Evolutionary conservation across 257 asterid genomes (phyloP), one percentile per base, ranked within the genome.

Genomic region (Nicotiana benthamiana): DNA sequence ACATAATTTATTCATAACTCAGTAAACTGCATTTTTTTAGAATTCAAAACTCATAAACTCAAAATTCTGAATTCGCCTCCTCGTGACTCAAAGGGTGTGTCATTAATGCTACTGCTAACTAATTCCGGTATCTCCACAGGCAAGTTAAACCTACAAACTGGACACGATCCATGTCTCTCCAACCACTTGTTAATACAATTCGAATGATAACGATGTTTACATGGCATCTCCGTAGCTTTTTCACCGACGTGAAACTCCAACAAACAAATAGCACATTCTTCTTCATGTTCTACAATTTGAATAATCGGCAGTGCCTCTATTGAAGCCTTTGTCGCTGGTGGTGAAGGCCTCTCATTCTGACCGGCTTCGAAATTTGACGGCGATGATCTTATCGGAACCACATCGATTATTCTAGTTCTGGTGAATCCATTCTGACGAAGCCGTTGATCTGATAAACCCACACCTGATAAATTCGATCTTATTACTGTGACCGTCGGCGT

Each of bases 141-240:
- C 92, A 90, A 79, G 13, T 51, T 63, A 82, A 60, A 89, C 60
- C 91, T 80, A 75, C 93, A 90, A 76, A 89, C 61, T 76, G 93
- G 92, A 66, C 91, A 28, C 32, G 32, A 28, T 28, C 32, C 32
- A 28, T 28, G 32, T 28, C 2, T 28, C 32, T 28, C 32, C 32
- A 28, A 28, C 32, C 32, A 28, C 4, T 28, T 28, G 32, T 28
- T 28, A 28, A 28, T 28, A 28, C 32, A 28, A 2, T 3, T 28
- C 32, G 32, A 28, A 80, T 88, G 90, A 53, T 84, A 90, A 51
- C 17, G 79, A 40, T 90, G 94, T 61, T 83, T 67, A 54, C 94
- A 89, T 8, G 93, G 90, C 90, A 87, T 89, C 89, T 87, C 87
- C 4, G 83, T 90, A 24, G 80, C 90, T 17, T 75, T 84, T 5